phyloP scores from a whole-genome alignment of 75 land plant genomes.

The Larix kaempferi region DNA sequence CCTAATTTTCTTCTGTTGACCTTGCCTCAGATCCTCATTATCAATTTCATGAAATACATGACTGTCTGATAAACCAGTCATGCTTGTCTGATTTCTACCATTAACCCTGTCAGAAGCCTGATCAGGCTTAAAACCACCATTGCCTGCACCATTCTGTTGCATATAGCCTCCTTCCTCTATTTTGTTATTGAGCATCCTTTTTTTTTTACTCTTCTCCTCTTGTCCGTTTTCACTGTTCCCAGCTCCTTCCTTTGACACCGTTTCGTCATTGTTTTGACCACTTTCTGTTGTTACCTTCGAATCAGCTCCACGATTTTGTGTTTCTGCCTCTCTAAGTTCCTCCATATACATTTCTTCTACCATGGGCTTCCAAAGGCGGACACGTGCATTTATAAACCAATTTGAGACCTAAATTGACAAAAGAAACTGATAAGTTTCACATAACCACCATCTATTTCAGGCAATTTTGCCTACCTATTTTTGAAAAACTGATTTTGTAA shows the following conservation, averaged over 20 bases:
- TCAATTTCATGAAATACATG: not conserved
- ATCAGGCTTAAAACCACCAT: not conserved
- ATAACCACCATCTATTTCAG: no score
- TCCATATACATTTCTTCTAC: conserved; percentile 90
- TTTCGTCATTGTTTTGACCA: not conserved
- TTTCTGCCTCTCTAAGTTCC: conserved; percentile 47
- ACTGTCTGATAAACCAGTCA: not conserved
- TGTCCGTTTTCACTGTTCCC: not conserved
- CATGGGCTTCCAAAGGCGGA: conserved; percentile 73
- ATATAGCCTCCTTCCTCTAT: not conserved
- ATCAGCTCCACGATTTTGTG: not conserved
- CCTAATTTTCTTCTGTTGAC: not conserved
- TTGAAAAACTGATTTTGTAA: no score
- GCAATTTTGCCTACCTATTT: no score
- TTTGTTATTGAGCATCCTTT: not conserved
- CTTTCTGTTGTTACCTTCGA: not conserved
- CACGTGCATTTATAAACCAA: conserved; percentile 74
- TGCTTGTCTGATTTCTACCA: not conserved
- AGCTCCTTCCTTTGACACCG: not conserved
- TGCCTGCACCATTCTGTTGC: not conserved
- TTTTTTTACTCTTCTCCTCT: not conserved
- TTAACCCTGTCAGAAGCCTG: not conserved
- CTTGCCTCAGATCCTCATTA: not conserved
- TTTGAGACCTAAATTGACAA: conserved; percentile 46
- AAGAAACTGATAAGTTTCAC: no score